Conservation (phyloP, 129 eudicot species). For the Mikania micrantha region DNA sequence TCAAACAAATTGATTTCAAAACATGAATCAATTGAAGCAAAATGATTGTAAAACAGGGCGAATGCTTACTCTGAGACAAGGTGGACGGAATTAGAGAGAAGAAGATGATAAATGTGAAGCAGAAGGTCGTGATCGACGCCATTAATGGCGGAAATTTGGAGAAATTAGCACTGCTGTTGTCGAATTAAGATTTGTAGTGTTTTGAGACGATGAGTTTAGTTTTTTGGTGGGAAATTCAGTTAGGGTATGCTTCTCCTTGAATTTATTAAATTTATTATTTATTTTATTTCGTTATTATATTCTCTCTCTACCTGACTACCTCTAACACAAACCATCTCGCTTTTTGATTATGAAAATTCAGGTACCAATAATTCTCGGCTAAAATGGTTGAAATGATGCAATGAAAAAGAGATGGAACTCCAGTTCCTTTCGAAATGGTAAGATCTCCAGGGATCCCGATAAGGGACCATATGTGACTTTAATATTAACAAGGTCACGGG, state of each 20-base stretch:
- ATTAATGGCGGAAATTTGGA: conserved; percentile 10
- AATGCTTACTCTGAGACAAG: conserved; percentile 18
- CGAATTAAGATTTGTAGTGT: background rate
- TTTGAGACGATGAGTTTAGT: background rate
- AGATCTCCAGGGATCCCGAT: too few species aligned
- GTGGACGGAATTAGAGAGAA: conserved; percentile 16
- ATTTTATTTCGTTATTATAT: too few species aligned
- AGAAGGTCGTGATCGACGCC: conserved; percentile 8
- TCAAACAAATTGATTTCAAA: background rate
- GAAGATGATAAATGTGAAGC: conserved; percentile 10
- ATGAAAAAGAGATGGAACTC: too few species aligned
- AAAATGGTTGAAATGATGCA: too few species aligned
- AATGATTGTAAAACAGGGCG: background rate
- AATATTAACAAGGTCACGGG: too few species aligned
- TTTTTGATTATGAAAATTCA: too few species aligned
- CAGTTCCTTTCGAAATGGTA: too few species aligned
- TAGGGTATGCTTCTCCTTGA: background rate
- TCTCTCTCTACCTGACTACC: too few species aligned
- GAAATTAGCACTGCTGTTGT: background rate
- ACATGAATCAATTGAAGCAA: background rate
- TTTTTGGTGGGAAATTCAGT: conserved; percentile 32
- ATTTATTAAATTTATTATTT: too few species aligned
- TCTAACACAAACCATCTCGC: too few species aligned
- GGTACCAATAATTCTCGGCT: too few species aligned
- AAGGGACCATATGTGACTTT: too few species aligned